phyloP scores from a whole-genome alignment of 2,329 filamentous ascomycete genomes.

The Xylaria polymorpha region DNA sequence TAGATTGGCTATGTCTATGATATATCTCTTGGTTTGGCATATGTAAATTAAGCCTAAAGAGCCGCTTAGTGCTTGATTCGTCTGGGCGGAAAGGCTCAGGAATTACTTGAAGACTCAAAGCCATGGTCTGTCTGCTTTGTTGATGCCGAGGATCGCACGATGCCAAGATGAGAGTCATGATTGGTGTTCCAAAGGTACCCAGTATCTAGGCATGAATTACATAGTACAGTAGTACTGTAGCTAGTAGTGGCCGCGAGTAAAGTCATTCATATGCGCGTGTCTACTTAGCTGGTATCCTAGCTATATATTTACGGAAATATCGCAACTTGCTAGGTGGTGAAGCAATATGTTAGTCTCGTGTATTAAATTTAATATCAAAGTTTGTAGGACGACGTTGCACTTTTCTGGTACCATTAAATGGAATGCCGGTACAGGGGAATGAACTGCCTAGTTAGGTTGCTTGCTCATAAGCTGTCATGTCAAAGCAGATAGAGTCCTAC shows the following conservation, averaged over 20 bases:
- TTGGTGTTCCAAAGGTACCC: slow-evolving; percentile 6
- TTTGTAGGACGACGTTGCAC: slow-evolving; percentile 1
- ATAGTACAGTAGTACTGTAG: no score
- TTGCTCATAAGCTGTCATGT: slow-evolving; percentile 4
- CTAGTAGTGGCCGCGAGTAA: background rate
- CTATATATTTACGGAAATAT: slow-evolving; percentile 2
- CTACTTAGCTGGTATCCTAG: background rate
- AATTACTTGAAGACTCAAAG: slow-evolving; percentile 9
- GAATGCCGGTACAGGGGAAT: slow-evolving; percentile 1
- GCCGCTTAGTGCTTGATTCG: slow-evolving; percentile 3
- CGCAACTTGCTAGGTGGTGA: background rate
- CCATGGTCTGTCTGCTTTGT: background rate
- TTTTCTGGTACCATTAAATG: background rate
- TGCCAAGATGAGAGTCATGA: background rate
- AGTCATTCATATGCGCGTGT: background rate
- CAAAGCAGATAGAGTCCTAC: slow-evolving; percentile 16
- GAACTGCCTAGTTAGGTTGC: slow-evolving; percentile 21
- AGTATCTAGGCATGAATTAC: slow-evolving; percentile 1
- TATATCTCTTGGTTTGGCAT: slow-evolving; percentile 1
- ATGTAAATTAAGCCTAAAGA: slow-evolving; percentile 7
- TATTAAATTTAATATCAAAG: slow-evolving; percentile 4
- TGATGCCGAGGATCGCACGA: background rate
- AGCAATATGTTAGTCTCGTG: slow-evolving; percentile 16
- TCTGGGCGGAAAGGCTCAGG: background rate
- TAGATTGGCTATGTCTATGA: background rate